A percentile compares a stretch with the other conserved stretches of the same genome.
Conservation (phyloP, 2,329 filamentous ascomycete genomes). For the Thielaviopsis populi region DNA sequence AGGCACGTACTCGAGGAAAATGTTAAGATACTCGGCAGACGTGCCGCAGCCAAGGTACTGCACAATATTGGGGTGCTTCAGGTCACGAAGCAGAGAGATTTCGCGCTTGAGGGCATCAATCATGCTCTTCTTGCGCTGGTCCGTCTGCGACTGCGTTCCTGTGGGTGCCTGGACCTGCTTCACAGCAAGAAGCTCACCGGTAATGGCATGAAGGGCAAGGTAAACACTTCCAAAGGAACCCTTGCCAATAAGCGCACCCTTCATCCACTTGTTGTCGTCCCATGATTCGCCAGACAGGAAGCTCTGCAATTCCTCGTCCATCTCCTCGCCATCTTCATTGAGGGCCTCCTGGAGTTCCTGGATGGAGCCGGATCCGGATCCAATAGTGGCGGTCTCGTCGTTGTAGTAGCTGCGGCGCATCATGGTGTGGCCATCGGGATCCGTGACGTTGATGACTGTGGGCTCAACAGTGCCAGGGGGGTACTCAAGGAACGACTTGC, state of each 20-base stretch:
- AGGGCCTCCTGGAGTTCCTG: constrained; percentile 76
- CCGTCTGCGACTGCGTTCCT: constrained; percentile 63
- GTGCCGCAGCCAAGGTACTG: constrained; percentile 94
- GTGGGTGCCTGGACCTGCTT: constrained; percentile 92
- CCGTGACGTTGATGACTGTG: constrained; percentile 51
- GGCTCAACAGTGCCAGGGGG: constrained; percentile 61
- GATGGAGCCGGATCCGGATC: constrained; percentile 54
- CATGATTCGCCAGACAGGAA: constrained; percentile 88
- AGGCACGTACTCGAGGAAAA: constrained; percentile 98
- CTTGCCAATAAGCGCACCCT: constrained; percentile 90
- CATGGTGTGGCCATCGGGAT: constrained; percentile 56
- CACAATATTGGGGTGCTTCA: constrained; percentile 94
- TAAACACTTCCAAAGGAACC: constrained; percentile 95
- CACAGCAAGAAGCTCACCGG: constrained; percentile 91
- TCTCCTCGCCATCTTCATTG: constrained; percentile 80
- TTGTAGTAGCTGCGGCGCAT: constrained; percentile 66
- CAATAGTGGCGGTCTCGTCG: constrained; percentile 31
- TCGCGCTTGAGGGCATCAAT: constrained; percentile 93
- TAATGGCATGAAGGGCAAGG: constrained; percentile 85
- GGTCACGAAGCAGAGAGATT: constrained; percentile 81
- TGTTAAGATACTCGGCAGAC: constrained; percentile 83
- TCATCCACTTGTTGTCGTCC: constrained; percentile 98
- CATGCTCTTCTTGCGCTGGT: constrained; percentile 93
- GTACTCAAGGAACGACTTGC: constrained; percentile 91
- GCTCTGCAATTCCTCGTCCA: constrained; percentile 74